Base-by-base conservation (phyloP, 1,284 basidiomycete species). In the Dichomitus squalens region DNA sequence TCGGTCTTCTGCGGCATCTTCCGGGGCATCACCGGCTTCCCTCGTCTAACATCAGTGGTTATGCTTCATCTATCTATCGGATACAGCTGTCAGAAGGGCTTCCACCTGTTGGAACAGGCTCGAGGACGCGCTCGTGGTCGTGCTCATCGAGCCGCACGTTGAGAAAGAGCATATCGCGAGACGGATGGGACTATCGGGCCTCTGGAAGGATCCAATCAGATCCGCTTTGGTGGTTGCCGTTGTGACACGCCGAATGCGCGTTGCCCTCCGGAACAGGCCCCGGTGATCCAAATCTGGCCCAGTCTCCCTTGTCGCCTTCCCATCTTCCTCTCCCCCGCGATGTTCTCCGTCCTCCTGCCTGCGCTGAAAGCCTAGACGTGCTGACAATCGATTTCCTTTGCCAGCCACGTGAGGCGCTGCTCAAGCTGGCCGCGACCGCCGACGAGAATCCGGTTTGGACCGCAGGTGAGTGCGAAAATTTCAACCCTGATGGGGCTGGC, bases 391-490 rank as follows among this genome's bases (percentile, higher is more conserved):
- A 57, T 49, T 61, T 64, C 49, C 60, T n/a, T 50, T 64, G 60
- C 69, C 77, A 98, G 92, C 96, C 96, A 31, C 88, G 96, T 63
- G 95, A 98, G 76, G 96, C 96, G 3, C 77, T 99, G 61, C 88
- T 99, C 80, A 95, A 90, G 75, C 98, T 96, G 68, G 96, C 96
- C 20, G 78, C 88, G 21, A 72, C 78, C 64, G 61, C 61, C 21
- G 88, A 88, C 66, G 85, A 93, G 29, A 88, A 95, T 70, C 90
- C 90, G 48, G 81, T 86, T 66, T 95, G 89, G 88, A 95, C 93
- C 31, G 76, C 74, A 75, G 92, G 92, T 89, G 75, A 79, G 88
- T 77, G 38, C 46, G 49, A 44, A 25, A 64, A 64, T 41, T 58
- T 66, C 64, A 50, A 29, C 48, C 56, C 56, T 70, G 69, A 69